Percentiles rank a stretch among this genome's conserved stretches.
Evolutionary conservation across 371 early-diverging fungal genomes (phyloP).

Genomic region (Actinomortierella wolfii): DNA sequence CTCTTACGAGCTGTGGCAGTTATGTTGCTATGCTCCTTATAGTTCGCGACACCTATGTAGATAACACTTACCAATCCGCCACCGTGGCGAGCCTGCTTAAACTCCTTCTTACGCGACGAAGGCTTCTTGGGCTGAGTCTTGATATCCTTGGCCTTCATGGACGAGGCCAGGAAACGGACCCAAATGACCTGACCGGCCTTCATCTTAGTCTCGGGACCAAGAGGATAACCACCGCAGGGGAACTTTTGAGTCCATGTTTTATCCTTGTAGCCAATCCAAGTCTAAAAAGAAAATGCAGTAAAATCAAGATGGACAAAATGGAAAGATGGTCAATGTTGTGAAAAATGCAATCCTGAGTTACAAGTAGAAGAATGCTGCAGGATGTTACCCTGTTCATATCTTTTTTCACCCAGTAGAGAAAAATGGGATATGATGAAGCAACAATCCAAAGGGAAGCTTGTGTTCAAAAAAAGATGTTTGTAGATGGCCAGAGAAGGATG

Average conservation of each 20-base stretch:
- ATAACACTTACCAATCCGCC: slow-evolving; percentile 41
- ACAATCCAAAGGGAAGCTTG: no score
- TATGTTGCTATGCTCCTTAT: no score
- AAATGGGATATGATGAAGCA: no score
- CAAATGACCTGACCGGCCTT: slow-evolving; percentile 33
- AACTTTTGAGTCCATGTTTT: slow-evolving; percentile 22
- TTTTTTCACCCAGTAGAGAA: no score
- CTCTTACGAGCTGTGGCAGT: no score
- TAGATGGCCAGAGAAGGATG: no score
- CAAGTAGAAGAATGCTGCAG: not conserved
- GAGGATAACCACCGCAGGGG: slow-evolving; percentile 38
- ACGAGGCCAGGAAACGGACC: slow-evolving; percentile 39
- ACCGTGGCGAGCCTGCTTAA: slow-evolving; percentile 42
- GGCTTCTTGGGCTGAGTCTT: slow-evolving; percentile 29
- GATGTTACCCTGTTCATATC: no score
- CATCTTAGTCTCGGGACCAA: slow-evolving; percentile 24
- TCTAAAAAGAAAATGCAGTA: slow-evolving; percentile 7
- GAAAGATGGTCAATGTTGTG: not conserved
- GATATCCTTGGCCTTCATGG: slow-evolving; percentile 22
- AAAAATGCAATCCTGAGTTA: not conserved
- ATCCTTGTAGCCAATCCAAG: slow-evolving; percentile 42
- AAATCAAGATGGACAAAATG: not conserved
- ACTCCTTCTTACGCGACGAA: slow-evolving; percentile 13
- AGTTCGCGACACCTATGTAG: no score
- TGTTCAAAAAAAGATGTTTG: no score